Base-by-base conservation (phyloP, 2,329 filamentous ascomycete species). In the Fusarium tanahbumbuense region DNA sequence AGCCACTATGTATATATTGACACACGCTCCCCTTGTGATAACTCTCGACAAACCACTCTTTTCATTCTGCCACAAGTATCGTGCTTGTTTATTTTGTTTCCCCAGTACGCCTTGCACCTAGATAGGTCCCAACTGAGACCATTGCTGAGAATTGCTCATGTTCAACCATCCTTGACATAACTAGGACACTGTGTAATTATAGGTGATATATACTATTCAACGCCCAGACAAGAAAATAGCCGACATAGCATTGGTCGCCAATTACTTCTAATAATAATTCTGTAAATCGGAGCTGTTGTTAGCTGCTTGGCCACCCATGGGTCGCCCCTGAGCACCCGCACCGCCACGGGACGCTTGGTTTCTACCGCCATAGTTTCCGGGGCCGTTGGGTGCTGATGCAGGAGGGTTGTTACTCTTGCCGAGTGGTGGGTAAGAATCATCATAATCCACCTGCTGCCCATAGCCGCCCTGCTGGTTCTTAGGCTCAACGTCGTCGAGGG, bases 401-500 rank as follows among this genome's bases (percentile, higher is more conserved):
- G 68, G 70, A 54, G 70, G 64, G 25, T 70, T 64, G 6, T 72
- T 67, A 12, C 65, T 61, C 50, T 71, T 75, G 60, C 47, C 73
- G 32, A 75, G 75, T 49, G 76, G 67, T 46, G 75, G 71, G 45
- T 71, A 68, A 76, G 76, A 76, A 68, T 86, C 84, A 49, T 86
- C 84, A 66, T 86, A 87, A 44, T 83, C 83, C n/a, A 85, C 81
- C 37, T 78, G 77, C 64, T 79, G 76, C 12, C 79, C 78, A 48
- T 80, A 82, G 12, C 81, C 82, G 30, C 80, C 80, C 37, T 83
- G 81, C 63, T 81, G 81, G 46, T 85, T 83, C 49, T 81, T 81
- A 45, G 82, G 80, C 27, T 85, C 85, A 28, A 89, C 83, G 71
- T 93, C 91, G 76, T 93, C 91, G 3, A 93, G 83, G 3, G 90